Evolutionary conservation across 805 yeast genomes (phyloP), one percentile per base, ranked within the genome.

Genomic region (Wickerhamomyces chambardii): DNA sequence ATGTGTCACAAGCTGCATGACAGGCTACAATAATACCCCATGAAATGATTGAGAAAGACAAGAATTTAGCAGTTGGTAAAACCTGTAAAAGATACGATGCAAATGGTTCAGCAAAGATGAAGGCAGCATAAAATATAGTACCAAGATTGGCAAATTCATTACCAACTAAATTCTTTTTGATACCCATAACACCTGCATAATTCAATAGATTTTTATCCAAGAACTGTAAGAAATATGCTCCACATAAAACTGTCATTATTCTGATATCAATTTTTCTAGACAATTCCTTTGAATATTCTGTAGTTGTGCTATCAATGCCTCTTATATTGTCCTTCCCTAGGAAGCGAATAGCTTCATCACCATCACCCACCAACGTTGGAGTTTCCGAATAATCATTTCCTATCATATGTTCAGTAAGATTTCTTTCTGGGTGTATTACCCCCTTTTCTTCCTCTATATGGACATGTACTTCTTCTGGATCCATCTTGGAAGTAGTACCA

Each of bases 171-270:
- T 72, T 63, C 3, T 59, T 50, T 46, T 67, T 70, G 44, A 76
- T 72, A 1, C 82, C 82, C 80, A 77, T 71, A 2, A 76, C 75
- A 14, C 78, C 78, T 3, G 83, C 78, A 46, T 75, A 73, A 42
- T 75, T 75, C 28, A 72, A 53, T 34, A 76, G 53, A n/a, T 73
- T 63, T 45, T 77, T 77, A 43, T 77, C 84, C 37, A 75, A 55
- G 44, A 72, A 73, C 56, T 75, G 79, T 15, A 75, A 53, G 37
- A 75, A 66, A 43, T 76, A 76, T 12, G 73, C 65, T 27, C 64
- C 57, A 43, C 79, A 70, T 43, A 76, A 51, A 21, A 74, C 53
- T 0, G 77, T 64, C 50, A 74, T 48, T 15, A 76, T 58, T 29
- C 65, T 56, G 6, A 37, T 29, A 49, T 76, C 83, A n/a, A 75